These are phyloP conservation scores for Globisporangium middletonii DNA, from an alignment of 352 stramenopile genomes.

Conservation along the genomic window DNA sequence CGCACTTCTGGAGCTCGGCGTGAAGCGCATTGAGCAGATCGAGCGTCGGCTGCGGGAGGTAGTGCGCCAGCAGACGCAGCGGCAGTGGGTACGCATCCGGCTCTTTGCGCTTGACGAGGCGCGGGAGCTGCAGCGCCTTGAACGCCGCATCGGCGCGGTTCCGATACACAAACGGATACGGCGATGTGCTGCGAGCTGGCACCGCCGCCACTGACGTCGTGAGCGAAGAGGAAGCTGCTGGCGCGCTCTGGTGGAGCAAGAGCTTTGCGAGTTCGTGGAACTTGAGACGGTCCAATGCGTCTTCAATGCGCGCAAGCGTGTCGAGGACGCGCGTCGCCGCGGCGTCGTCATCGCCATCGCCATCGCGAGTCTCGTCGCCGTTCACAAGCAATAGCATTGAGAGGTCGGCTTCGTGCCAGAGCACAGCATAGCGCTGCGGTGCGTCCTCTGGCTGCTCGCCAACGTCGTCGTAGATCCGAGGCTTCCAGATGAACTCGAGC, in stretches of 20 bases:
- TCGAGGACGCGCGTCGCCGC: slow-evolving; percentile 3
- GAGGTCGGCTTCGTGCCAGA: slow-evolving; percentile 53
- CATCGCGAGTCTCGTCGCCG: slow-evolving; percentile 10
- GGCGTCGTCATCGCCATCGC: not conserved
- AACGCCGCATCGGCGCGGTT: slow-evolving; percentile 55
- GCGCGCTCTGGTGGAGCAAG: slow-evolving; percentile 17
- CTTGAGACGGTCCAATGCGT: slow-evolving; percentile 13
- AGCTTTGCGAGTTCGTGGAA: slow-evolving; percentile 33
- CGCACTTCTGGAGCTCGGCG: slow-evolving; percentile 26
- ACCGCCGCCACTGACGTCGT: no score
- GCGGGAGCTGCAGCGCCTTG: slow-evolving; percentile 38
- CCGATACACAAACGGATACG: slow-evolving; percentile 45
- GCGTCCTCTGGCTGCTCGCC: not conserved
- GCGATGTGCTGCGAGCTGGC: not conserved
- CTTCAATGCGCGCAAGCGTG: slow-evolving; percentile 6
- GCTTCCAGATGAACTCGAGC: slow-evolving; percentile 39
- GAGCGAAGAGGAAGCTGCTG: not conserved
- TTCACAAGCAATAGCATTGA: slow-evolving; percentile 37
- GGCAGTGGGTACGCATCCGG: slow-evolving; percentile 42
- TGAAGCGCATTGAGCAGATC: slow-evolving; percentile 39
- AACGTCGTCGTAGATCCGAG: slow-evolving; percentile 28
- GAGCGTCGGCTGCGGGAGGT: slow-evolving; percentile 34
- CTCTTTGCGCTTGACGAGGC: slow-evolving; percentile 46
- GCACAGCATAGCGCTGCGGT: slow-evolving; percentile 6
- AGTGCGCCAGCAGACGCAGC: slow-evolving; percentile 32